Conservation (phyloP, 2,329 filamentous ascomycete genomes). For the Ophiostoma sp. region DNA sequence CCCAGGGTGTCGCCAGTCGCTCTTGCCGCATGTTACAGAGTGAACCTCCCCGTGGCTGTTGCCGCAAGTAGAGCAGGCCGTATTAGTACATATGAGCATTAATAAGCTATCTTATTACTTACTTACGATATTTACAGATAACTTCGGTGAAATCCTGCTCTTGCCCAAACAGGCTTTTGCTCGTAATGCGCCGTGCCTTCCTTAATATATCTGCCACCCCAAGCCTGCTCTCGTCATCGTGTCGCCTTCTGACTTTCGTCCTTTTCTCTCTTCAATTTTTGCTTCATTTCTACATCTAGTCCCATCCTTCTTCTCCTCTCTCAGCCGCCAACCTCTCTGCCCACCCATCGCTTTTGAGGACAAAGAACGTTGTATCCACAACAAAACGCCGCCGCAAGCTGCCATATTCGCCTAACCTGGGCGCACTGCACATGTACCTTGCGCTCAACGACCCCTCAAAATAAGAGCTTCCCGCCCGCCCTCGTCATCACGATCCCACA, state of each 20-base stretch:
- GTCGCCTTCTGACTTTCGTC: not conserved
- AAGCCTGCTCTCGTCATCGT: conserved; percentile 14
- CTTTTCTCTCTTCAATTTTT: not conserved
- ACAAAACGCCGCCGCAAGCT: conserved; percentile 6
- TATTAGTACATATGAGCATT: not conserved
- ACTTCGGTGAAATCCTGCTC: not conserved
- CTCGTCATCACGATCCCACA: conserved; percentile 18
- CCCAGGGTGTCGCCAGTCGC: conserved; percentile 2
- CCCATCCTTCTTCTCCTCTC: not conserved
- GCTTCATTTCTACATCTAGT: not conserved
- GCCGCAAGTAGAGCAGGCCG: not conserved
- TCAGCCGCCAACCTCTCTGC: conserved; percentile 1
- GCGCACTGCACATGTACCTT: conserved; percentile 4
- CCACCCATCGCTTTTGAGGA: not conserved
- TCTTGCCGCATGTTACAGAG: conserved; percentile 13
- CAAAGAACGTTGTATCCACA: conserved; percentile 11
- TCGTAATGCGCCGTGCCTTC: conserved; percentile 20
- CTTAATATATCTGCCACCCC: not conserved
- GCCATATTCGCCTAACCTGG: conserved; percentile 11
- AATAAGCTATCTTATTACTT: not conserved
- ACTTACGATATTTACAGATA: too few species aligned
- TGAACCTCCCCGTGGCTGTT: not conserved
- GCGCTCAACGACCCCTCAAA: conserved; percentile 19
- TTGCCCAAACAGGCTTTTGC: conserved; percentile 20
- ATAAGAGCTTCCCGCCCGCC: conserved; percentile 20